Base-by-base conservation (phyloP, 768 basidiomycete species). In the Russula emetica region DNA sequence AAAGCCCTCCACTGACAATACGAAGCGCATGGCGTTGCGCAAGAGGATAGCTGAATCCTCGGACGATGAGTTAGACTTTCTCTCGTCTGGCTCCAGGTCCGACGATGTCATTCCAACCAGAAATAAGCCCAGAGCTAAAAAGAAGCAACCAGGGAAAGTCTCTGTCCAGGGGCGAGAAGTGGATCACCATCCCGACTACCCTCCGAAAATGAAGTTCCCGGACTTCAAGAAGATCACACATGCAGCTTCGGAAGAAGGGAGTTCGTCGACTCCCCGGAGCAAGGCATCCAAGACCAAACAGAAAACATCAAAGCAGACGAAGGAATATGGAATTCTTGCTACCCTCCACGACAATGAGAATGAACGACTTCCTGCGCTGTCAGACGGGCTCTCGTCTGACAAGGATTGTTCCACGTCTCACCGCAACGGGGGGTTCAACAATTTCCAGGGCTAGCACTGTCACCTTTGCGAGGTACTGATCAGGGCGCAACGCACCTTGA, bases 61-160 rank as follows among this genome's bases (percentile, higher is more conserved):
- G 8, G 63, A 64, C 5, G 63, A 64, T 20, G 63, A 64, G 53
- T 42, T 64, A 44, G 63, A 64, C 53, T 60, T 64, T 42, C 63
- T 64, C 38, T 64, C 63, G 18, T 64, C 63, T 49, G 32, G 53
- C 5, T 64, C 63, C 24, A 60, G 47, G 58, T 64, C 63, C 36
- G 63, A 64, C 7, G 52, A 64, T 5, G 53, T 50, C 47, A 53
- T 32, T 50, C 38, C 53, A n/a, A 40, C 30, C 53, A 60, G 50
- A 49, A 50, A 38, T 55, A 64, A 47, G 47, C 44, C 36, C 28
- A 59, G 36, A 42, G 22, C 28, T 0, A 63, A 38, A 40, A 63
- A 58, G 32, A 51, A 60, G 58, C 52, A 26, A 14, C 52, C 36
- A 6, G 58, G 2, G 47, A 55, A 55, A 18, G 28, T 45, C 22